Conservation (phyloP, 495 filamentous ascomycete species). For the Penicillium riverlandense region DNA sequence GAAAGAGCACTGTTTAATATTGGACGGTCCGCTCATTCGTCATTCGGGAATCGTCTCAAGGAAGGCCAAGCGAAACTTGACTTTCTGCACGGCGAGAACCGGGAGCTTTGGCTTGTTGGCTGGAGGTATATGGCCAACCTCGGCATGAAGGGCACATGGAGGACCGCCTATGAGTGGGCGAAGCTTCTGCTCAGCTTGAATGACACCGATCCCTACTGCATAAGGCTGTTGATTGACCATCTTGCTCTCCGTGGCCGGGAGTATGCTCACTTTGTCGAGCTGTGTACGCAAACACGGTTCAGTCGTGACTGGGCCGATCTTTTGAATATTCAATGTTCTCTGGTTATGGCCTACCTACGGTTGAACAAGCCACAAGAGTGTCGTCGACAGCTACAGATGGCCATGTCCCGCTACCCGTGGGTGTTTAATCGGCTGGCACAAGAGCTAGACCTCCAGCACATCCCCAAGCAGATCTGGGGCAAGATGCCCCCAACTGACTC, state of each 20-base stretch:
- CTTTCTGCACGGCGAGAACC: constrained; percentile 74
- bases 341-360: constrained; percentile 65
- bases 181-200: constrained; percentile 75
- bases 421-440: constrained; percentile 69
- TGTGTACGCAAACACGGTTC: constrained; percentile 55
- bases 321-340: constrained; percentile 65
- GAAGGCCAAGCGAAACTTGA: constrained; percentile 73
- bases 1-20: constrained; percentile 92
- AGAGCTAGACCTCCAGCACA: constrained; percentile 62
- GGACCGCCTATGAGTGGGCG: constrained; percentile 88
- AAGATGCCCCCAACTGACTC: constrained; percentile 55
- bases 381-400: constrained; percentile 50
- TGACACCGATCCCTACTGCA: constrained; percentile 75
- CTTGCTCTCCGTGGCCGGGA: constrained; percentile 74
- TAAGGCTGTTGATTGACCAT: constrained; percentile 72
- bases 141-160: constrained; percentile 83
- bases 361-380: constrained; percentile 58
- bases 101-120: constrained; percentile 86
- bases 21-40: constrained; percentile 73
- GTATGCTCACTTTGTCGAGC: constrained; percentile 63
- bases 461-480: constrained; percentile 77
- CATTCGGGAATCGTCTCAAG: constrained; percentile 66
- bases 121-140: constrained; percentile 82
- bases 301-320: constrained; percentile 38
- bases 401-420: constrained; percentile 75